These are phyloP conservation scores for Syzygium aqueum DNA, from an alignment of 345 rosid species.

Conservation along the genomic window DNA sequence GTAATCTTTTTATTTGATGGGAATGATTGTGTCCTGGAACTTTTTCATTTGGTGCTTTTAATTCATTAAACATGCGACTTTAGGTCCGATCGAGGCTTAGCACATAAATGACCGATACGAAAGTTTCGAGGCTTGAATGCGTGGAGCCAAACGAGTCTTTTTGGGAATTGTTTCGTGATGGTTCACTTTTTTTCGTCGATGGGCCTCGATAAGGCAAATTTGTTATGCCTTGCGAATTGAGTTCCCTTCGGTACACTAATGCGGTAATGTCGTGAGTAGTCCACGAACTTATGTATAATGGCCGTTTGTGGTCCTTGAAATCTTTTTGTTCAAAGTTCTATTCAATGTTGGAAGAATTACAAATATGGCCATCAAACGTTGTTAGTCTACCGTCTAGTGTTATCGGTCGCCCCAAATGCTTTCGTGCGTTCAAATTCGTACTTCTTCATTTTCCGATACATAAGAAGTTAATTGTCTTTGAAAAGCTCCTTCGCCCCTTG, in stretches of 20 bases:
- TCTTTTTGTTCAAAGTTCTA: background rate
- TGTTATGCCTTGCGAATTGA: background rate
- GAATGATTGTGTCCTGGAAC: too few relatives aligned
- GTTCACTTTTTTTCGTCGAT: background rate
- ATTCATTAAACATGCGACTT: background rate
- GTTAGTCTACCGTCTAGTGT: background rate
- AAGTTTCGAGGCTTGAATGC: rapidly evolving
- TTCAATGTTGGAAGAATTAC: background rate
- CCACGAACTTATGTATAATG: background rate
- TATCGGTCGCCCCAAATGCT: background rate
- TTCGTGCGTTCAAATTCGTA: background rate
- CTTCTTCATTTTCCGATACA: background rate
- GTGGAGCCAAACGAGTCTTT: rapidly evolving
- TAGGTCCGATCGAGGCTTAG: too few relatives aligned
- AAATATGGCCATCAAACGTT: background rate
- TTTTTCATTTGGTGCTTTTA: background rate
- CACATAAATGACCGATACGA: too few relatives aligned
- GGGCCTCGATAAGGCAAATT: background rate
- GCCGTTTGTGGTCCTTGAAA: background rate
- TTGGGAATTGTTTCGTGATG: too few relatives aligned
- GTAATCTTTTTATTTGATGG: too few relatives aligned
- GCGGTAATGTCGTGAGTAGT: background rate
- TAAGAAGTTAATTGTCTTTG: background rate
- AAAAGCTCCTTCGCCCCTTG: background rate
- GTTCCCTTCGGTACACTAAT: background rate